Evolutionary conservation across 352 stramenopile genomes (phyloP).

Genomic region (Globisporangium sylvaticum): DNA sequence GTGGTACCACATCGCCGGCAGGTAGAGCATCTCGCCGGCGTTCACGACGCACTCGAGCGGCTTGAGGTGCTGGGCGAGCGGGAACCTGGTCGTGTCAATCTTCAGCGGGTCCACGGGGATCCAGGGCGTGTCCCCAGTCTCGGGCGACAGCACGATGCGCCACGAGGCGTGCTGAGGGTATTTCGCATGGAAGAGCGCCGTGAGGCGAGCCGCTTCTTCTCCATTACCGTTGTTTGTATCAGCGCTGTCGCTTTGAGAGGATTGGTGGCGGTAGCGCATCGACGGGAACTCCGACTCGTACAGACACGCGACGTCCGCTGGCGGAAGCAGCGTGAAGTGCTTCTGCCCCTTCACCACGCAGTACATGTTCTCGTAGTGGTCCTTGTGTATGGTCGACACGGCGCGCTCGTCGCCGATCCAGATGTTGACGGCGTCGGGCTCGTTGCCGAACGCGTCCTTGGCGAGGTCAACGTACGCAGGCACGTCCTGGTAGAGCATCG

Average conservation of each 20-base stretch:
- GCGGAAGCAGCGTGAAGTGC: conserved; percentile 91
- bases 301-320: conserved; percentile 86
- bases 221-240: not conserved
- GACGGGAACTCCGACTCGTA: conserved; percentile 78
- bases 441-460: conserved; percentile 70
- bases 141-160: conserved; percentile 39
- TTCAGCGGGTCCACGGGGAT: conserved; percentile 77
- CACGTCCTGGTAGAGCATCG: conserved; percentile 57
- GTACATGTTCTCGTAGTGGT: conserved; percentile 99
- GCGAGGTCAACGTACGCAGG: conserved; percentile 53
- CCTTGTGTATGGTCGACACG: conserved; percentile 96
- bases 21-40: conserved; percentile 66
- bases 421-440: conserved; percentile 92
- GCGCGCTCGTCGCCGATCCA: conserved; percentile 96
- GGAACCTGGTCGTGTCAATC: conserved; percentile 53
- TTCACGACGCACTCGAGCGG: conserved; percentile 70
- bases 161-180: conserved; percentile 46
- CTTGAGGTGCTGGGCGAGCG: conserved; percentile 40
- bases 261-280: conserved; percentile 49
- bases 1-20: conserved; percentile 85
- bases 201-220: conserved; percentile 25
- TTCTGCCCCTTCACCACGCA: conserved; percentile 95
- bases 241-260: not conserved
- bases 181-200: conserved; percentile 44
- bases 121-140: conserved; percentile 65